Evolutionary conservation across 2,329 filamentous ascomycete genomes (phyloP), one percentile per base, ranked within the genome.

Genomic region (Ampelomyces quisqualis): DNA sequence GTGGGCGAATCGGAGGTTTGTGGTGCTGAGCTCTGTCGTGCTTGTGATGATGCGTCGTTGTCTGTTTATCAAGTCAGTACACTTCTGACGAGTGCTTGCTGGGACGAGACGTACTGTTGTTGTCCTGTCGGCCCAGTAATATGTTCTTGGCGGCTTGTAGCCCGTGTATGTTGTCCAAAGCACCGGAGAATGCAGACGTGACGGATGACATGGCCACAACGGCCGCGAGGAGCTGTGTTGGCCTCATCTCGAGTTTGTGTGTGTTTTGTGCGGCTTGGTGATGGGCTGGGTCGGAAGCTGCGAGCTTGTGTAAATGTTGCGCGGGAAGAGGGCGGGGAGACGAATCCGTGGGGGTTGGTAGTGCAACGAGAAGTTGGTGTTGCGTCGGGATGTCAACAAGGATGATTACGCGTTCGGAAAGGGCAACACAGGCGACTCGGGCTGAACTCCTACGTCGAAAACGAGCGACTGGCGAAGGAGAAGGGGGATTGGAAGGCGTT

Each of bases 391-490:
- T 50, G 59, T 59, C 57, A 60, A 61, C 54, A 62, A 58, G 34
- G 48, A 43, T 43, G 38, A 45, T 32, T 35, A 45, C 38, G 48
- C 44, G 44, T 49, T 39, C 49, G 45, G 40, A 43, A 39, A 30
- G 23, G 47, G 47, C 43, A 40, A 52, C 45, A 46, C 49, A 46
- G 45, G 42, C 43, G 23, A 34, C 32, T 38, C 34, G 30, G 34
- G 20, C 14, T 21, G 19, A 26, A 51, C 50, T 55, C 51, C 52
- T 49, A 43, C 36, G 52, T 54, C 49, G 44, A 51, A 52, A 60
- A 67, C 62, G 64, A 68, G 61, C 49, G 64, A 66, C 64, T 65
- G 61, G 60, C 55, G 51, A 59, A 62, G 55, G 41, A 45, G 47
- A 39, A 45, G 17, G 38, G 11, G 48, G 47, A 36, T 17, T 42